Evolutionary conservation across 768 basidiomycete genomes (phyloP).

Genomic region (Phylloporus scabripes): DNA sequence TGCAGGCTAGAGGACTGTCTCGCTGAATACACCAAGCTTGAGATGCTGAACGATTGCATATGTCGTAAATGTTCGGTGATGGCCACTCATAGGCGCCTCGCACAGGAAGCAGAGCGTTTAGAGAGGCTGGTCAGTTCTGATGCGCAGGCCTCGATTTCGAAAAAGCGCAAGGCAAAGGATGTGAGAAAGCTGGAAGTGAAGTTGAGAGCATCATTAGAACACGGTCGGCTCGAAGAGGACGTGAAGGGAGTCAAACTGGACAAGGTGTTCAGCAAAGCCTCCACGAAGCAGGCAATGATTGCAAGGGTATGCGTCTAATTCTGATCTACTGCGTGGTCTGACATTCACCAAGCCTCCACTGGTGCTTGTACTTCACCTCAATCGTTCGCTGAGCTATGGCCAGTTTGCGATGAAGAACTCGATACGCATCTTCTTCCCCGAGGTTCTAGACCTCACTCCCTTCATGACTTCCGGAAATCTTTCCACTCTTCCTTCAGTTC

Average conservation of each 20-base stretch:
- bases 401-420: constrained; percentile 77
- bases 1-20: constrained; percentile 81
- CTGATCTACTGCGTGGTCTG: constrained; percentile 9
- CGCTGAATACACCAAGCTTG: constrained; percentile 82
- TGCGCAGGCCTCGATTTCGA: constrained; percentile 53
- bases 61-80: constrained; percentile 88
- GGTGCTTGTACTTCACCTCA: constrained; percentile 84
- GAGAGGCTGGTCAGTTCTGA: constrained; percentile 32
- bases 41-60: constrained; percentile 84
- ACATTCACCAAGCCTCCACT: constrained; percentile 62
- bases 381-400: constrained; percentile 84
- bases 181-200: constrained; percentile 57
- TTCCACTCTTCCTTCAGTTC: constrained; percentile 59
- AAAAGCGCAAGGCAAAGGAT: constrained; percentile 72
- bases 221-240: constrained; percentile 79
- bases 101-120: constrained; percentile 56
- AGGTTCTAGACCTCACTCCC: constrained; percentile 83
- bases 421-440: constrained; percentile 75
- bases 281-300: constrained; percentile 89
- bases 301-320: constrained; percentile 53
- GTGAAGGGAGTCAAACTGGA: constrained; percentile 77
- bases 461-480: constrained; percentile 81
- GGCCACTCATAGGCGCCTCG: constrained; percentile 64
- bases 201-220: constrained; percentile 59
- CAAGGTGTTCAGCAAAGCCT: constrained; percentile 65